Base-by-base conservation (phyloP, 768 basidiomycete genomes). In the Fomitopsis serialis region DNA sequence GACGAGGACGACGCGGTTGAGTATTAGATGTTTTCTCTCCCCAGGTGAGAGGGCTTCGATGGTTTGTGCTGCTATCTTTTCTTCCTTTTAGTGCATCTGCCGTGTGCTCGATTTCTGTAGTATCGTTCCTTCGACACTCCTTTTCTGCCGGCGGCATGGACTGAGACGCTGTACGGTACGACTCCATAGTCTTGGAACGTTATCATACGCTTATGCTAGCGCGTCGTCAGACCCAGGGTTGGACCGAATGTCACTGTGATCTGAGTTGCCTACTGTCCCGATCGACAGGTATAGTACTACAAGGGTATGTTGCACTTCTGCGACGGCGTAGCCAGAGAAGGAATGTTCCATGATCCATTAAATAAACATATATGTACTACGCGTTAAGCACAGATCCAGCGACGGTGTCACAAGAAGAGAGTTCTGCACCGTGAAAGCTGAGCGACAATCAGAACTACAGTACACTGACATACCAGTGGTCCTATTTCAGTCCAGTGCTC, bases 1-100 rank as follows among this genome's bases (percentile, higher is more conserved):
- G 86, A 89, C 54, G 88, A 87, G 58, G 88, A 89, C 57, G 88
- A 89, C 63, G 88, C 86, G 11, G 86, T 90, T 43, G 88, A 90
- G 71, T 90, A 89, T 71, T 49, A 49, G 35, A 22, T 45, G 44
- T 19, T 23, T 45, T 17, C 5, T 21, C n/a, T 21, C 23, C 9
- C 25, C 44, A 45, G 25, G 44, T 45, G 44, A 23, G 44, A 45
- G 44, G 22, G 13, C 21, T 45, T 22, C 15, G 22, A 45, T 45
- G 23, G 21, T 45, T 13, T 7, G n/a, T 21, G 22, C 21, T 45
- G 23, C 44, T 45, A 3, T 45, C 23, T 19, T 25, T 25, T 17
- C 19, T 5, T 40, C 15, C n/a, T 40, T 40, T 17, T 19, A 40
- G 15, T 19, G 37, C 37, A 40, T 15, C n/a, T 40, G 37, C 19